These are phyloP conservation scores for Trametes pubescens DNA, from an alignment of 1,284 basidiomycete genomes.

Conservation along the genomic window DNA sequence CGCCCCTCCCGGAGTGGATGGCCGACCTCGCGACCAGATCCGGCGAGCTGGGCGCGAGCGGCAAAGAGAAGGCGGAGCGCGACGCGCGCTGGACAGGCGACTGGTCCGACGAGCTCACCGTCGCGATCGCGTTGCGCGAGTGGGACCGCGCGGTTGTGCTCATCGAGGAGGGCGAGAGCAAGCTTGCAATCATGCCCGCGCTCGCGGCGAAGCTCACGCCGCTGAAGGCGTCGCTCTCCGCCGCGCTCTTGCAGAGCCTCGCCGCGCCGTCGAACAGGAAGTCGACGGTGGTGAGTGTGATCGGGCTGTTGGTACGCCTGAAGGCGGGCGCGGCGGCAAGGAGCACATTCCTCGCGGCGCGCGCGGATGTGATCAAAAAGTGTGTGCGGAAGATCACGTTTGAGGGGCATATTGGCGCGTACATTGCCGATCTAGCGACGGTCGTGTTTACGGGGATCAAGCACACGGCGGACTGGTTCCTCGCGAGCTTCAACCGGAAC, in stretches of 20 bases:
- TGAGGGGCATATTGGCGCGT: slow-evolving; percentile 88
- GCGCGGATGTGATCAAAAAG: slow-evolving; percentile 78
- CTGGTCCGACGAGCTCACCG: slow-evolving; percentile 91
- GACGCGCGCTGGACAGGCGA: slow-evolving; percentile 89
- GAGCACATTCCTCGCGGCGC: slow-evolving; percentile 83
- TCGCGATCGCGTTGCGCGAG: slow-evolving; percentile 89
- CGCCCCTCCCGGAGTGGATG: slow-evolving; percentile 75
- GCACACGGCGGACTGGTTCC: slow-evolving; percentile 98
- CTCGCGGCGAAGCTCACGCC: slow-evolving; percentile 71
- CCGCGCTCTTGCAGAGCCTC: slow-evolving; percentile 79
- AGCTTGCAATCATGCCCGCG: slow-evolving; percentile 61
- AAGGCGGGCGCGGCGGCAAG: slow-evolving; percentile 84
- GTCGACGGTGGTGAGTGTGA: slow-evolving; percentile 74
- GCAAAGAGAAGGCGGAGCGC: slow-evolving; percentile 76
- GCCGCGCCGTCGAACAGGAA: slow-evolving; percentile 83
- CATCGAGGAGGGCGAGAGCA: slow-evolving; percentile 83
- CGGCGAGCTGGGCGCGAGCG: slow-evolving; percentile 57
- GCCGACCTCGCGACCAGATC: slow-evolving; percentile 65
- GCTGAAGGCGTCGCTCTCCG: slow-evolving; percentile 75
- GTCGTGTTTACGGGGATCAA: slow-evolving; percentile 91
- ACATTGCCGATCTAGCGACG: slow-evolving; percentile 82
- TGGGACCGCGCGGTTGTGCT: slow-evolving; percentile 89
- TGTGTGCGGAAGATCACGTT: slow-evolving; percentile 88
- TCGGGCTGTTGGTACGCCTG: slow-evolving; percentile 78
- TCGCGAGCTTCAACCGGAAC: slow-evolving; percentile 95